Base-by-base conservation (phyloP, 306 rosid species). In the Vigna nakashimae region DNA sequence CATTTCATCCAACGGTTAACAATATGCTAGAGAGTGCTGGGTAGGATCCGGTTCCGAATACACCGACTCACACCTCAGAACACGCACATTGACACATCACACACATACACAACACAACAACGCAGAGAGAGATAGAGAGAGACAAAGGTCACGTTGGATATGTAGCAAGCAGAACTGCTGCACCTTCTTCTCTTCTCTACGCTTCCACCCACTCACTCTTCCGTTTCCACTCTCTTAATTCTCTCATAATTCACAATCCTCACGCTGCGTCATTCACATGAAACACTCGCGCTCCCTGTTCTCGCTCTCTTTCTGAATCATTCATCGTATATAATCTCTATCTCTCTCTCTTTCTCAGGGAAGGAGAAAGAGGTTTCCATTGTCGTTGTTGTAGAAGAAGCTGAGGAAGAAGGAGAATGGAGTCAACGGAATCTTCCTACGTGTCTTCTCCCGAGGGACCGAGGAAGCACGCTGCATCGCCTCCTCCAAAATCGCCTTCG, bases 401-500 rank as follows among this genome's bases (percentile, higher is more conserved):
- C 9, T 5, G 51, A 45, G 50, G 50, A 10, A 76, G 53, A 76
- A 77, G 74, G 78, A 75, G 45, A 70, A 89, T 96, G 99, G 98
- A 90, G 89, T 93, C 99, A 36, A 89, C 98, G 36, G 99, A 96
- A 75, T 86, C 99, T 24, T 88, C 98, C 0, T 91, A 91, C 89
- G 86, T 96, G 52, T 96, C 98, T 48, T 96, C 99, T 7, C 97
- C 99, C 9, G 99, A 96, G 81, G 96, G 89, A 12, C 91, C 91
- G 0, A 69, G 94, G 84, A 96, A 86, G 82, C 87, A 84, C 75
- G 77, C 91, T 49, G 73, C 89, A 49, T 86, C 94, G 11, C 89
- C 98, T 65, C 98, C 83, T 71, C 98, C 98, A 2, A 82, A 86
- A 78, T 91, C 97, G 22, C 93, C 92, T 9, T 63, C 88, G 36